Percentiles rank a stretch among this genome's conserved stretches.
Conservation (phyloP, 1,284 basidiomycete species). For the Erythrobasidium hasegawianum region DNA sequence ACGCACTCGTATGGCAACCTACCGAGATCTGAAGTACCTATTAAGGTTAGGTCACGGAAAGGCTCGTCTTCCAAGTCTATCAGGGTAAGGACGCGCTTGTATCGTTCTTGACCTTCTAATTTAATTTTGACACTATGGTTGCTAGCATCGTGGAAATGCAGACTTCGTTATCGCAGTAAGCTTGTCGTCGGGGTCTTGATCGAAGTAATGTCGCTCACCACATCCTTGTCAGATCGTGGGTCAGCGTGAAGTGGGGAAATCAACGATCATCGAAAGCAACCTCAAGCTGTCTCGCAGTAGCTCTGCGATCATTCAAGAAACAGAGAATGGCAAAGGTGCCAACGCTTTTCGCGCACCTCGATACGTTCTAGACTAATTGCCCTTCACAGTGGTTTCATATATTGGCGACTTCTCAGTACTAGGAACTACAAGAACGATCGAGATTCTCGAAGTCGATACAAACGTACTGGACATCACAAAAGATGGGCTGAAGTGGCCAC, state of each 20-base stretch:
- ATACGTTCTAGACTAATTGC: no score
- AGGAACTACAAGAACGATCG: constrained; percentile 38
- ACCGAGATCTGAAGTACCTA: neutral
- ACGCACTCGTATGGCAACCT: neutral
- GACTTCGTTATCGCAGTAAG: constrained; percentile 34
- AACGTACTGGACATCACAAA: constrained; percentile 36
- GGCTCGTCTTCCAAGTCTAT: neutral
- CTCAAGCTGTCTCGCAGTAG: constrained; percentile 35
- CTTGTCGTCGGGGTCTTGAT: no score
- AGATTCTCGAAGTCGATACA: constrained; percentile 46
- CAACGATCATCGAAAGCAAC: constrained; percentile 43
- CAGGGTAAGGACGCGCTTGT: no score
- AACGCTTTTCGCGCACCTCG: no score
- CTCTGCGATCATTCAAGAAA: constrained; percentile 30
- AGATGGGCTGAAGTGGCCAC: constrained; percentile 44
- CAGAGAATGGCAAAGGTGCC: constrained; percentile 40
- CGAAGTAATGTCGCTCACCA: constrained; percentile 34
- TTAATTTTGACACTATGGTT: no score
- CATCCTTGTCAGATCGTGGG: constrained; percentile 40
- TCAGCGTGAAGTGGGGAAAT: constrained; percentile 45
- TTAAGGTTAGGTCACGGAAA: neutral
- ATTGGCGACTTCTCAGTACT: constrained; percentile 39
- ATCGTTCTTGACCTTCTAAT: no score
- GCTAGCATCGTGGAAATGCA: neutral
- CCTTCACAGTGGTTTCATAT: constrained; percentile 37